Evolutionary conservation across 192 early-diverging fungal species (phyloP).

Genomic region (Rhizophlyctis rosea): DNA sequence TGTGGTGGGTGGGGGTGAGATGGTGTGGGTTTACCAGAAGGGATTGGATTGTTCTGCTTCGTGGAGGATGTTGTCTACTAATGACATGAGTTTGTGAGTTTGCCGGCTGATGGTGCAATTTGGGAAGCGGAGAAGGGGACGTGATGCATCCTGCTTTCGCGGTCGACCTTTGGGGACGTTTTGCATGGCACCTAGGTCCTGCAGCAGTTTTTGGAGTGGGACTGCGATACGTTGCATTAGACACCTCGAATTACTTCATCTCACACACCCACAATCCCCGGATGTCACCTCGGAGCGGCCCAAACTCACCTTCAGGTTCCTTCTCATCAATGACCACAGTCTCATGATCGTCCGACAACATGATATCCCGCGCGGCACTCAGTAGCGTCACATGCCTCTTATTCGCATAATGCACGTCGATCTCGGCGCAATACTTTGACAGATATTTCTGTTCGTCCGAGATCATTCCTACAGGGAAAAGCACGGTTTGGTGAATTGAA

Average conservation of each 20-base stretch:
- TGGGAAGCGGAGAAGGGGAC: conserved; percentile 21
- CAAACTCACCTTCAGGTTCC: background rate
- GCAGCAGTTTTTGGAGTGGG: too few species aligned
- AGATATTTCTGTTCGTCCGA: background rate
- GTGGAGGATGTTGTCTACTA: conserved; percentile 2
- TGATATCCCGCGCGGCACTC: background rate
- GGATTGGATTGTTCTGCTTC: conserved; percentile 15
- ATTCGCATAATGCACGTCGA: background rate
- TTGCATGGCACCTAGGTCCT: background rate
- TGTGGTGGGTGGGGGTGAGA: background rate
- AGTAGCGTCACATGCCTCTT: background rate
- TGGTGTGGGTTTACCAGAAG: conserved; percentile 1
- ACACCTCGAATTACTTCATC: background rate
- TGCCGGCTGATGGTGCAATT: conserved; percentile 20
- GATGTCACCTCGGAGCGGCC: background rate
- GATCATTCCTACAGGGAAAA: background rate
- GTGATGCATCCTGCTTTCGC: background rate
- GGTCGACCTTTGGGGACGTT: background rate
- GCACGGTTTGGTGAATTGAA: background rate
- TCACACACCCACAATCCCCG: background rate
- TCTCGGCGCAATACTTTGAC: background rate
- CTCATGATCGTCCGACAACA: background rate
- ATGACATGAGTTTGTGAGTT: conserved; percentile 5
- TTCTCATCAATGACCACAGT: background rate
- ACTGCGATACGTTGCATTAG: too few species aligned